Base-by-base conservation (phyloP, 164 flowering plant species). In the Magnolia officinalis region DNA sequence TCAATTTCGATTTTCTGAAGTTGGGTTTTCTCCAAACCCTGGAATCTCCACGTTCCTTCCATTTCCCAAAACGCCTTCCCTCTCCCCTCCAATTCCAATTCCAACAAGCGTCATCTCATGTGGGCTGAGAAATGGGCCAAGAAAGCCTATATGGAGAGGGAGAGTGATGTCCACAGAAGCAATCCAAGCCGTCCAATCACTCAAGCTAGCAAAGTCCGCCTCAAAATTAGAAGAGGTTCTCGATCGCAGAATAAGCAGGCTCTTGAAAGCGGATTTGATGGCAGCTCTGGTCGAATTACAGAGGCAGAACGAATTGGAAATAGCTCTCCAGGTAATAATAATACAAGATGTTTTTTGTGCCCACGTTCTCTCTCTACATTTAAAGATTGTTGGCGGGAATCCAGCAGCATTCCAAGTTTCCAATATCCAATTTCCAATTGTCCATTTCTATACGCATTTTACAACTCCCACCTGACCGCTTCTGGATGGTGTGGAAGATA, bases 101-200 rank as follows among this genome's bases (percentile, higher is more conserved):
- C 52, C 45, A 19, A 21, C 14, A 23, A 6, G 9, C 21, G 31
- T 11, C 20, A 20, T 75, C 20, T 37, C 66, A 20, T 89, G 91
- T 76, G 88, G 94, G 1, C 78, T 91, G 55, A 84, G 95, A 81
- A 80, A 74, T 1, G 88, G 85, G 51, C 83, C 87, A 11, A 83
- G 87, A 61, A 88, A 86, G 75, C 82, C 90, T 18, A 7, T 89
- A 75, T 88, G 95, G 94, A 90, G 88, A 81, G 81, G 87, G 19
- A 85, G 89, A 59, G 89, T 89, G 31, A 37, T 91, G 50, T 90
- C 96, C 45, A 79, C 85, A 1, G 96, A 93, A 80, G 90, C 96
- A 23, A 91, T 91, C n/a, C 96, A 90, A 73, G 94, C 86, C 1
- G 90, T 91, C 16, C 98, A 93, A 2, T 82, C 90, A 14, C 83